Evolutionary conservation across 1,139 yeast genomes (phyloP).

Genomic region (Saccharomyces pastorianus): DNA sequence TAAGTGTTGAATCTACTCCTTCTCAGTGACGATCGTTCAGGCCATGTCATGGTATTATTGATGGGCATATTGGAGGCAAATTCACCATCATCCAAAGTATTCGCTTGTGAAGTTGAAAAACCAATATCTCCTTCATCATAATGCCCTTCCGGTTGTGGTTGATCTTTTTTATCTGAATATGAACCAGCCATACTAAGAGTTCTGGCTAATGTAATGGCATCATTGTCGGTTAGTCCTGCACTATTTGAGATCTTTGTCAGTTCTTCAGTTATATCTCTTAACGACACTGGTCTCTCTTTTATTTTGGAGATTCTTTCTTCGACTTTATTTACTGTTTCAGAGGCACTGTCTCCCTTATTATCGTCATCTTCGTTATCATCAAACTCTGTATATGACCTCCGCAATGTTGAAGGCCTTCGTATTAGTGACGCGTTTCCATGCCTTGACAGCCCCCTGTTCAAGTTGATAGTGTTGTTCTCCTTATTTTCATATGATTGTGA

Average conservation of each 20-base stretch:
- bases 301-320: not conserved
- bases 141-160: not conserved
- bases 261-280: constrained; percentile 56
- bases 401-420: constrained; percentile 23
- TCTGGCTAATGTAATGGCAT: constrained; percentile 64
- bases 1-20: constrained; percentile 24
- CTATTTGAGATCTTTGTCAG: constrained; percentile 51
- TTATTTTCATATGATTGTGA: constrained; percentile 5
- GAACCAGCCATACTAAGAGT: constrained; percentile 35
- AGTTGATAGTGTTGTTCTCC: constrained; percentile 6
- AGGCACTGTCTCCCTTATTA: not conserved
- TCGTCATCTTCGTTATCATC: constrained; percentile 10
- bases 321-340: not conserved
- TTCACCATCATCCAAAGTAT: constrained; percentile 6
- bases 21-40: constrained; percentile 9
- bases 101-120: not conserved
- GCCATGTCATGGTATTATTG: constrained; percentile 9
- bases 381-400: constrained; percentile 23
- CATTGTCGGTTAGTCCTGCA: constrained; percentile 64
- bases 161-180: not conserved
- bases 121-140: not conserved
- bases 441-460: constrained; percentile 2
- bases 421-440: constrained; percentile 9
- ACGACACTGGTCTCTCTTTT: constrained; percentile 31
- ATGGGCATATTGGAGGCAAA: constrained; percentile 13